Base-by-base conservation (phyloP, 2,329 filamentous ascomycete genomes). In the Fusarium kyushuense region DNA sequence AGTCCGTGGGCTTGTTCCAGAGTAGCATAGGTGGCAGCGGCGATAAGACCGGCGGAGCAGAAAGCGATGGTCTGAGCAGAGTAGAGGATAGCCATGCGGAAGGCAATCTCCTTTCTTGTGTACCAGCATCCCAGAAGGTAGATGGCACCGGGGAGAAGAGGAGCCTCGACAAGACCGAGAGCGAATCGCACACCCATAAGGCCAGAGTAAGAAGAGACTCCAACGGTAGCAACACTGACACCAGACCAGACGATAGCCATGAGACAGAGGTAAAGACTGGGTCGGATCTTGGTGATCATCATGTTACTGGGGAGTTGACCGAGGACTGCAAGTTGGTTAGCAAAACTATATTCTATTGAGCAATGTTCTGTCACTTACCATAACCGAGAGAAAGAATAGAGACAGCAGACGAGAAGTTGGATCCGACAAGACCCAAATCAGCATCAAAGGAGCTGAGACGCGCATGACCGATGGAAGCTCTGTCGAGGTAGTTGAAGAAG, bases 401-500 rank as follows among this genome's bases (percentile, higher is more conserved):
- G 10, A 62, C 58, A 3, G 58, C 58, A 2, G 58, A 62, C 2
- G 58, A 62, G 2, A 62, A 62, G 29, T 62, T 62, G 11, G 58
- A 12, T 12, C 57, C 58, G 0, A 19, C 23, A 6, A 62, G 25
- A 2, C 53, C 60, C 4, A 62, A 8, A 11, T 62, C 58, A 1
- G 16, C 29, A 5, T 62, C 58, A 3, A 62, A 62, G 2, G 33
- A 27, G 25, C 58, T 62, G 1, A 62, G 5, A 8, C 58, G 43
- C 1, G 58, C 58, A 6, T 62, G 58, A 4, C 58, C 58, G 5
- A 62, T 62, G 0, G 58, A 62, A 1, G 58, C 58, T 55, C 58
- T 54, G n/a, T 62, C 58, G 1, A 62, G 57, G 5, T 62, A 62
- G n/a, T 62, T 62, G 47, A 62, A 62, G 33, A 62, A 62, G 33